Evolutionary conservation across 306 rosid genomes (phyloP), one percentile per base, ranked within the genome.

Genomic region (Lathyrus oleraceus): DNA sequence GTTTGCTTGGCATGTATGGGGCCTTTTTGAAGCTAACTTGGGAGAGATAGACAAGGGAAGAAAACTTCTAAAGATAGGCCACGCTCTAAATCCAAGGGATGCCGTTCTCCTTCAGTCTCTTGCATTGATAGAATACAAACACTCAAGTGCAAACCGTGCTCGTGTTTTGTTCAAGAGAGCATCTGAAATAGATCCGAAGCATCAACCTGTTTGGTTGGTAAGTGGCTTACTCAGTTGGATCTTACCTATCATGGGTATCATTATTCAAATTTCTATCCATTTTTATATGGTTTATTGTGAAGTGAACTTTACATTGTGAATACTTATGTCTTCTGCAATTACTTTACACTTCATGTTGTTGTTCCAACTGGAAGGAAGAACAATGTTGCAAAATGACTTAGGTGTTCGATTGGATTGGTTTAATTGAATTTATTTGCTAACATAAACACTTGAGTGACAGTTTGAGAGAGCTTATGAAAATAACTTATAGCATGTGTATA

Each of bases 171-270:
- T 93, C 79, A 81, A 83, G 78, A 81, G 85, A 80, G 98, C 98
- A 65, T 82, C 98, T 53, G 89, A 88, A 75, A 69, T 93, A 85
- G 90, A 93, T 73, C 96, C 97, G 12, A 93, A 83, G 71, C 98
- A 93, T 76, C 98, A 88, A 78, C 97, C 98, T 73, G 97, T 93
- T 57, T 93, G 98, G 98, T 87, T 85, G 79, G 98, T 90, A 85
- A 85, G 98, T 38, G 45, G 11, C 45, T 56, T 63, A 27, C 59
- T 43, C 65, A 17, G 30, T 27, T 35, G 61, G n/a, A 69, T 63
- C 62, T 44, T 60, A 59, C 43, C 64, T 49, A 10, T 72, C 70
- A 14, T 32, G 61, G 35, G 10, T 48, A 64, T 69, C 70, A 56
- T 67, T 43, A 49, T n/a, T 17, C 20, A 36, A 36, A 11, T 45